phyloP scores from a whole-genome alignment of 352 stramenopile genomes.

The Globisporangium cederbergense region DNA sequence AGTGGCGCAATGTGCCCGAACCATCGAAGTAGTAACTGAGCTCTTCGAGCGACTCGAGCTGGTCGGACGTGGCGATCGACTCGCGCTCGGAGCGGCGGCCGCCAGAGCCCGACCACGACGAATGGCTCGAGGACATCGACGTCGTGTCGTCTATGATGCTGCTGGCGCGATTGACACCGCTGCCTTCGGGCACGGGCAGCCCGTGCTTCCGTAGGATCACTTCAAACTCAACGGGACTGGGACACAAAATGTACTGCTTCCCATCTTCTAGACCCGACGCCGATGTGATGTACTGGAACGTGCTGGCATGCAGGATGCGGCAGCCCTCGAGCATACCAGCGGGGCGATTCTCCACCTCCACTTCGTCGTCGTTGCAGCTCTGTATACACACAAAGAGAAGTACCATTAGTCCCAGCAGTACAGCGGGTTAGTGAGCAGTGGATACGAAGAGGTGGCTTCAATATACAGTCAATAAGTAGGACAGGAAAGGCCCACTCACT shows the following conservation, averaged over 20 bases:
- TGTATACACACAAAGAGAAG: conserved; percentile 12
- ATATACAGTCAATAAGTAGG: neutral
- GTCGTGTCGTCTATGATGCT: conserved; percentile 11
- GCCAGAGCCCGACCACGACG: conserved; percentile 5
- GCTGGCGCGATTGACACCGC: conserved; percentile 17
- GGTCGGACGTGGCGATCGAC: conserved; percentile 54
- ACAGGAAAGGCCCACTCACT: neutral
- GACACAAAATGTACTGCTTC: conserved; percentile 76
- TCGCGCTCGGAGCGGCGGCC: conserved; percentile 21
- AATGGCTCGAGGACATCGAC: conserved; percentile 16
- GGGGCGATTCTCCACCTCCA: conserved; percentile 58
- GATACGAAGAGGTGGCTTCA: neutral
- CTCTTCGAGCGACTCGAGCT: conserved; percentile 74
- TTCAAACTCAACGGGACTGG: conserved; percentile 30
- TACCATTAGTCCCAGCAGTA: neutral
- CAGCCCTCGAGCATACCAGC: conserved; percentile 53
- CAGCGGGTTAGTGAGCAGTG: neutral
- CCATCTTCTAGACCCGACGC: conserved; percentile 48
- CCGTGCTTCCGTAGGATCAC: conserved; percentile 44
- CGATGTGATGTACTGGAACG: conserved; percentile 39
- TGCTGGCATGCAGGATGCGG: conserved; percentile 50
- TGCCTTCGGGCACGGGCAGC: conserved; percentile 21
- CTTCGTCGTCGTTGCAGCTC: conserved; percentile 75
- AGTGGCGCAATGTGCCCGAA: conserved; percentile 60
- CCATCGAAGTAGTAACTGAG: conserved; percentile 80